These are phyloP conservation scores for Leptographium procerum DNA, from an alignment of 2,329 filamentous ascomycete genomes.

Conservation along the genomic window DNA sequence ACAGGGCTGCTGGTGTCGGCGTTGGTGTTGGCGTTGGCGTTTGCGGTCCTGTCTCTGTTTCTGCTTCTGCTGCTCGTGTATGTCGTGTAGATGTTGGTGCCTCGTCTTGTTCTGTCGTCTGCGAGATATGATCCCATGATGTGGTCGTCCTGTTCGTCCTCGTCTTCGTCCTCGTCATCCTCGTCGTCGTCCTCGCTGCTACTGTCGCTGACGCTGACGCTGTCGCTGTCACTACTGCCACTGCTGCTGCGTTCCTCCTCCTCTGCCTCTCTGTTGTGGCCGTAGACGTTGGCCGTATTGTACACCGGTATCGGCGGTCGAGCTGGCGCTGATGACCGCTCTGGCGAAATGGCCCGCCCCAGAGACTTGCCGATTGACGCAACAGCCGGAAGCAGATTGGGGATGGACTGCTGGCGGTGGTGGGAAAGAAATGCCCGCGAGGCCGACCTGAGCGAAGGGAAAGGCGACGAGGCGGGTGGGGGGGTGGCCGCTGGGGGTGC, in stretches of 20 bases:
- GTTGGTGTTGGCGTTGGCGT: neutral
- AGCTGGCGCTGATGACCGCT: conserved; percentile 2
- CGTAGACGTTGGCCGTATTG: conserved; percentile 17
- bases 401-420: conserved; percentile 24
- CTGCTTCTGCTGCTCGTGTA: neutral
- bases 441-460: conserved; percentile 10
- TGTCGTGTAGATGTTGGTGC: conserved; percentile 2
- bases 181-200: conserved; percentile 15
- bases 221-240: neutral
- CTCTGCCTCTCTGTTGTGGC: conserved; percentile 26
- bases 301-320: conserved; percentile 4
- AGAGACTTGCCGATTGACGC: conserved; percentile 11
- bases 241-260: neutral
- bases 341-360: conserved; percentile 13
- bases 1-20: neutral
- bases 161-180: conserved; percentile 16
- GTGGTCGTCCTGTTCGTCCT: conserved; percentile 17
- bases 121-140: conserved; percentile 2
- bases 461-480: conserved; percentile 3
- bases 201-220: conserved; percentile 8
- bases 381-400: conserved; percentile 21
- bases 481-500: conserved; percentile 3
- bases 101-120: conserved; percentile 1
- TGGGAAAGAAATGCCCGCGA: conserved; percentile 16
- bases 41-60: neutral